phyloP scores from a whole-genome alignment of 2,329 filamentous ascomycete species.

The Fusarium protoensiforme region DNA sequence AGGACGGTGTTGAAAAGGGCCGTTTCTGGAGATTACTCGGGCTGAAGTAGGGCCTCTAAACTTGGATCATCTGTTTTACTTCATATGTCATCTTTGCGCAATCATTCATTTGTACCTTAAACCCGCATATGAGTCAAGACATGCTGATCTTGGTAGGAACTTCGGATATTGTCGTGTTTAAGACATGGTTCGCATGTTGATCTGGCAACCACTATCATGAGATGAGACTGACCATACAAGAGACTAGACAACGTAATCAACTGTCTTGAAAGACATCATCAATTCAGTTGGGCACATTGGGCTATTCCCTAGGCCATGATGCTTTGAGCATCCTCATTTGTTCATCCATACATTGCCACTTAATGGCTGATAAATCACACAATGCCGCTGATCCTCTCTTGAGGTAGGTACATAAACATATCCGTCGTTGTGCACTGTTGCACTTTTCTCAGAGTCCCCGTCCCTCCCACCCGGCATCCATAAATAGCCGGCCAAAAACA shows the following conservation, averaged over 20 bases:
- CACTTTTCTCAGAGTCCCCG: background rate
- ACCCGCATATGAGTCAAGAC: background rate
- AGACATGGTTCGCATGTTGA: background rate
- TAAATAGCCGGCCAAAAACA: conserved; percentile 23
- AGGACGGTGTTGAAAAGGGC: background rate
- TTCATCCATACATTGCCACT: conserved; percentile 26
- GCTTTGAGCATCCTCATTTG: conserved; percentile 27
- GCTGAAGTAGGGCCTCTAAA: background rate
- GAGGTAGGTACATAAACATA: conserved; percentile 22
- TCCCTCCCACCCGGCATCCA: conserved; percentile 8
- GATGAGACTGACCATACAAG: background rate
- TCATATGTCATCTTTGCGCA: background rate
- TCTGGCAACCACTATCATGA: background rate
- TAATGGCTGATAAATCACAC: conserved; percentile 21
- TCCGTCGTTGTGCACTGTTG: conserved; percentile 31
- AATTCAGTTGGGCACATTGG: conserved; percentile 11
- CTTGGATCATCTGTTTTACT: background rate
- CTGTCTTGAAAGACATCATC: conserved; percentile 2
- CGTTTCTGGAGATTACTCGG: background rate
- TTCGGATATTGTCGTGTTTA: background rate
- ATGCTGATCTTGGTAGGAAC: background rate
- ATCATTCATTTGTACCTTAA: background rate
- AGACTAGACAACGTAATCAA: background rate
- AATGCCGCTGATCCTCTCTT: conserved; percentile 20
- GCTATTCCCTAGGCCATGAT: conserved; percentile 12